Percentiles rank a stretch among this genome's conserved stretches.
These are phyloP conservation scores for Chaetomium globosum DNA, from an alignment of 2,329 filamentous ascomycete species.

Conservation along the genomic window DNA sequence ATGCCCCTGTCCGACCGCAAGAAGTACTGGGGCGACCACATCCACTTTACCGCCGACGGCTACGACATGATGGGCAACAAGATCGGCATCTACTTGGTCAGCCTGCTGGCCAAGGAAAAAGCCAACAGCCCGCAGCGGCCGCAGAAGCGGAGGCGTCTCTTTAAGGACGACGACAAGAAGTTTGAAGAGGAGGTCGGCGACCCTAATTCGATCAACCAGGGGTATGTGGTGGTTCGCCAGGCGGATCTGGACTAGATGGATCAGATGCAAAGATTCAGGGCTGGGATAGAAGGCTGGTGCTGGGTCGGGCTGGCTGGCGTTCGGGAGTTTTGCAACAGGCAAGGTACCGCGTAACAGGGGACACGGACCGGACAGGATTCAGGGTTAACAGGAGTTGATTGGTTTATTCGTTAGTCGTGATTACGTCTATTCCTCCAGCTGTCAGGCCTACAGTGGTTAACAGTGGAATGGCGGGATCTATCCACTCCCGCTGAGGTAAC, in stretches of 20 bases:
- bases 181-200: slow-evolving; percentile 57
- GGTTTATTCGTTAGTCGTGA: slow-evolving; percentile 15
- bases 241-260: slow-evolving; percentile 53
- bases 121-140: slow-evolving; percentile 21
- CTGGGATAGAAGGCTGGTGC: not conserved
- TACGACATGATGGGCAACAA: slow-evolving; percentile 65
- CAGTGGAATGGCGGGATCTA: too few species aligned
- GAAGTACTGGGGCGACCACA: slow-evolving; percentile 62
- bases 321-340: not conserved
- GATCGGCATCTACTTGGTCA: slow-evolving; percentile 56
- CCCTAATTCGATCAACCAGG: slow-evolving; percentile 51
- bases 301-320: slow-evolving; percentile 14
- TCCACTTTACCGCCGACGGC: slow-evolving; percentile 61
- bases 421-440: slow-evolving; percentile 18
- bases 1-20: slow-evolving; percentile 51
- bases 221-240: slow-evolving; percentile 58
- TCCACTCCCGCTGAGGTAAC: not conserved
- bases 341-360: not conserved
- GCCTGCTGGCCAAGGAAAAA: slow-evolving; percentile 44
- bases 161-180: slow-evolving; percentile 45
- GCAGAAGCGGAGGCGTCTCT: slow-evolving; percentile 38
- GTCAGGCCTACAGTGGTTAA: slow-evolving; percentile 1
- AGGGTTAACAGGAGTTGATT: not conserved
- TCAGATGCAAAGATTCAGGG: not conserved
- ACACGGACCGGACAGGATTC: not conserved